Conservation (phyloP, 2,329 filamentous ascomycete species). For the Phaeophleospora eucalypticola region DNA sequence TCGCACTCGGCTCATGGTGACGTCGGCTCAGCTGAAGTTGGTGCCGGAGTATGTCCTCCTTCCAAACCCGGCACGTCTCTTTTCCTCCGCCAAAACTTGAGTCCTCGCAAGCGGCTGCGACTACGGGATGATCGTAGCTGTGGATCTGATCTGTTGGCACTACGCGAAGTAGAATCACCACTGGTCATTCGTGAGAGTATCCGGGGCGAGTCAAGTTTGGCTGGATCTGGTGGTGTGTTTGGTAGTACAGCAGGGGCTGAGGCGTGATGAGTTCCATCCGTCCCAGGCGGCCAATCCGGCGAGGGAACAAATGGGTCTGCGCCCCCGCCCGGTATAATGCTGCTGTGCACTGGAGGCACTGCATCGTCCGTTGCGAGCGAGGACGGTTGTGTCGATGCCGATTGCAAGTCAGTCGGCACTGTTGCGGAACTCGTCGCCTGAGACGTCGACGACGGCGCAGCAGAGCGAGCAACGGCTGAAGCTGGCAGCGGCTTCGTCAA, state of each 20-base stretch:
- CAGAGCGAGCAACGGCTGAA: constrained; percentile 17
- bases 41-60: neutral
- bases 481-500: constrained; percentile 12
- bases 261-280: constrained; percentile 21
- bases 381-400: constrained; percentile 33
- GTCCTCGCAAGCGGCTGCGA: constrained; percentile 32
- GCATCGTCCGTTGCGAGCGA: constrained; percentile 29
- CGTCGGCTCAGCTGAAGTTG: constrained; percentile 4
- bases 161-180: constrained; percentile 20
- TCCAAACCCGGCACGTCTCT: constrained; percentile 19
- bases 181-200: constrained; percentile 24
- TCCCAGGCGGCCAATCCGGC: constrained; percentile 20
- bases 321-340: constrained; percentile 5
- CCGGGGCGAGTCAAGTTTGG: constrained; percentile 22
- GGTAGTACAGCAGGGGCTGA: constrained; percentile 21
- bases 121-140: constrained; percentile 30
- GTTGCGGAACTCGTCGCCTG: constrained; percentile 33
- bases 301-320: constrained; percentile 22
- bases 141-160: constrained; percentile 14
- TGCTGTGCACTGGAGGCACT: constrained; percentile 8
- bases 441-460: constrained; percentile 31
- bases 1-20: constrained; percentile 7
- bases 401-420: constrained; percentile 27
- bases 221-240: constrained; percentile 18
- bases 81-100: constrained; percentile 37